Base-by-base conservation (phyloP, 169 alveolate genomes). In the Eimeria tenella region DNA sequence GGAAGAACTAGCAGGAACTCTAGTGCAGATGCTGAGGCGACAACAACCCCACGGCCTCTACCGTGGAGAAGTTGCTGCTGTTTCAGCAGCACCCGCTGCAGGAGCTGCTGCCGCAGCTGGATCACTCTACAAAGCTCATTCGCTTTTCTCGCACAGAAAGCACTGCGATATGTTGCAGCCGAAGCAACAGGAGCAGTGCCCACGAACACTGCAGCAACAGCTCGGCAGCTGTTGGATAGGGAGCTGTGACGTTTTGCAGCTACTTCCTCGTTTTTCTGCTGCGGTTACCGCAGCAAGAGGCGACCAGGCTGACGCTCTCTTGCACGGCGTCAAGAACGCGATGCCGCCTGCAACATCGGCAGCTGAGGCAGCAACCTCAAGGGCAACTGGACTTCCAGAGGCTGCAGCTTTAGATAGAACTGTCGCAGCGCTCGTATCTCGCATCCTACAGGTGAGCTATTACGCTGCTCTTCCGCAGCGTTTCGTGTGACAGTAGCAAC, bases 11-110 rank as follows among this genome's bases (percentile, higher is more conserved):
- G 49, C 31, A 8, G 49, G 49, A 8, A 17, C 49, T n/a, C 77
- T 68, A 2, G 77, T 68, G n/a, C 42, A 23, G 49, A 8, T 68
- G 77, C n/a, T 68, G 31, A 15, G 77, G 31, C 11, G 1, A 23
- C 77, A 68, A n/a, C 77, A 68, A 5, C 77, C 77, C 49, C 49
- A 23, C 77, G 31, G 77, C 31, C 77, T 68, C n/a, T 68, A 17
- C n/a, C 11, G 31, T n/a, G 77, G 77, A 10, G 77, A 68, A 68
- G 77, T 68, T 11, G 77, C n/a, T 11, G 77, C 77, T n/a, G 77
- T 68, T 68, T 17, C 77, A 13, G 77, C 49, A 68, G 77, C 77
- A 68, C 50, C n/a, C 11, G 77, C 77, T n/a, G 31, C 31, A 17
- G 77, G 42, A 8, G 31, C 77, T 17, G 77, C 77, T 7, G 77